A percentile compares a stretch with the other conserved stretches of the same genome.
phyloP scores from a whole-genome alignment of 495 filamentous ascomycete genomes.

The Talaromyces liani region DNA sequence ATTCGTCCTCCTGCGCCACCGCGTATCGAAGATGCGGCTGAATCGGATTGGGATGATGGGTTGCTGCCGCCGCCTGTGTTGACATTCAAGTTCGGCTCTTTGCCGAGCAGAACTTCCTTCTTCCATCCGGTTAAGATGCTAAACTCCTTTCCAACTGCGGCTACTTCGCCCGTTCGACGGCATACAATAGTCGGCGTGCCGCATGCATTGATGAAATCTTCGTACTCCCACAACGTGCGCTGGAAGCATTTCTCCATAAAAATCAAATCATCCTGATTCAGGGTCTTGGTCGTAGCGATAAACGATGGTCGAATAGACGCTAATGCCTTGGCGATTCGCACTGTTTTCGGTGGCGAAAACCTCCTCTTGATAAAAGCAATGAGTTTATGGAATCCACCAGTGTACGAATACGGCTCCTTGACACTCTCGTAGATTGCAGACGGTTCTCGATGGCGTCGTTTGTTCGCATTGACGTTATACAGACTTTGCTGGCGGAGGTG shows the following conservation, averaged over 20 bases:
- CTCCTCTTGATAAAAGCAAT: constrained; percentile 73
- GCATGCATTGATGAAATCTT: constrained; percentile 80
- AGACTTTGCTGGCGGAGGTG: constrained; percentile 43
- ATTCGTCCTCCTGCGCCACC: neutral
- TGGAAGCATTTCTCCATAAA: constrained; percentile 98
- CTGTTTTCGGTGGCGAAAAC: constrained; percentile 57
- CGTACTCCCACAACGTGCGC: constrained; percentile 82
- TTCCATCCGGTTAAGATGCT: constrained; percentile 90
- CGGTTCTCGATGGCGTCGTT: constrained; percentile 60
- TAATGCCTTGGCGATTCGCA: constrained; percentile 78
- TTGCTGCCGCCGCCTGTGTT: constrained; percentile 51
- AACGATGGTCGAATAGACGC: constrained; percentile 87
- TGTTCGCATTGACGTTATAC: constrained; percentile 28
- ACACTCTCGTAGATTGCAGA: constrained; percentile 83
- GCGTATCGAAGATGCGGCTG: constrained; percentile 16
- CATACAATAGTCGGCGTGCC: constrained; percentile 89
- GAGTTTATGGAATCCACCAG: constrained; percentile 80
- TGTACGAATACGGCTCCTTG: constrained; percentile 84
- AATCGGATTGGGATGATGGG: constrained; percentile 12
- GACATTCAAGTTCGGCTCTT: constrained; percentile 80
- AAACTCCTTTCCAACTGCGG: constrained; percentile 90
- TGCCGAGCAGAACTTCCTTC: constrained; percentile 82
- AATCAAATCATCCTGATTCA: constrained; percentile 80
- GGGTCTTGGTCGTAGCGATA: constrained; percentile 74
- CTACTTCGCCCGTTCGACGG: constrained; percentile 86